Evolutionary conservation across 306 rosid genomes (phyloP).

Genomic region (Senna siamea): DNA sequence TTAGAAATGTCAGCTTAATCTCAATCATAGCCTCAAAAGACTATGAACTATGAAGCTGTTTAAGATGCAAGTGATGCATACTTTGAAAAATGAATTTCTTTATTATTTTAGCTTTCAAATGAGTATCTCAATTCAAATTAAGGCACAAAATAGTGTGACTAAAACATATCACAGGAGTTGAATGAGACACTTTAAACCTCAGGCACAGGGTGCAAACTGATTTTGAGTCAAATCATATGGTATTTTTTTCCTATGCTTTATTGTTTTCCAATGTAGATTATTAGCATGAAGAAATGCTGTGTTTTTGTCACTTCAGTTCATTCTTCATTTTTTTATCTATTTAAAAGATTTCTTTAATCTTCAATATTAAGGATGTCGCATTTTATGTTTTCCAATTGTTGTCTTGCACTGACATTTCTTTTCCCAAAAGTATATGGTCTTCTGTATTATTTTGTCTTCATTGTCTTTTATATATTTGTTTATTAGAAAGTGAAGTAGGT

Average conservation of each 20-base stretch:
- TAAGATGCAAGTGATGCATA: background rate
- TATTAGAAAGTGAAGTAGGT: background rate
- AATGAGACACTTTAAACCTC: background rate
- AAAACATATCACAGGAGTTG: too few species aligned
- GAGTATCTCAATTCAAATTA: background rate
- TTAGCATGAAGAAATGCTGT: background rate
- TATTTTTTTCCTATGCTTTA: background rate
- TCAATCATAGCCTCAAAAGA: too few species aligned
- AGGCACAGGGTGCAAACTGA: background rate
- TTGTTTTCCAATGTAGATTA: too few species aligned
- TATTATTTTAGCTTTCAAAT: background rate
- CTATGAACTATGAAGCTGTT: background rate
- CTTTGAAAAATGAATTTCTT: background rate
- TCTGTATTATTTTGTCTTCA: background rate
- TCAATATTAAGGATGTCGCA: too few species aligned
- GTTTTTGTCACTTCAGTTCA: background rate
- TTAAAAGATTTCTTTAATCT: too few species aligned
- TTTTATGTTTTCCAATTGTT: too few species aligned
- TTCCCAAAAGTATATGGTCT: background rate
- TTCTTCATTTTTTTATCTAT: background rate
- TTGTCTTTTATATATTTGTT: background rate
- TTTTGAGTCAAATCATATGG: too few species aligned
- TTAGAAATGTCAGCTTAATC: background rate
- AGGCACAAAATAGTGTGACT: too few species aligned
- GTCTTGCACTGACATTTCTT: background rate